Evolutionary conservation across 164 flowering plant species (phyloP).

Genomic region (Taxillus chinensis): DNA sequence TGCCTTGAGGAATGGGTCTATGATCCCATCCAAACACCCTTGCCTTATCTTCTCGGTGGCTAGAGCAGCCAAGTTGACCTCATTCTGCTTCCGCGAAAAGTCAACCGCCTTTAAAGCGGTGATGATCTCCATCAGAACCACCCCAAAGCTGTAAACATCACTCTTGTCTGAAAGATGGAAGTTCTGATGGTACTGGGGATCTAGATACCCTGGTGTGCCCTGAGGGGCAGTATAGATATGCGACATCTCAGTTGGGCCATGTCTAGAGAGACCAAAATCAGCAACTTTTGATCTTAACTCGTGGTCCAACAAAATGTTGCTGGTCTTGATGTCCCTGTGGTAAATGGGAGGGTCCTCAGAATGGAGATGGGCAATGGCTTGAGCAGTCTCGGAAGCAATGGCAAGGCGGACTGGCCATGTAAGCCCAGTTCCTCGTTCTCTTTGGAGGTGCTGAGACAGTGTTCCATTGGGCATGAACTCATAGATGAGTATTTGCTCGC

Average conservation of each 20-base stretch:
- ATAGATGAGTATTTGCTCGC: slow-evolving; percentile 64
- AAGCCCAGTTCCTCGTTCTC: slow-evolving; percentile 45
- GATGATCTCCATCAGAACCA: slow-evolving; percentile 56
- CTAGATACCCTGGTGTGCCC: slow-evolving; percentile 69
- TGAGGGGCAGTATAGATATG: slow-evolving; percentile 65
- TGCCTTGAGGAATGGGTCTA: slow-evolving; percentile 48
- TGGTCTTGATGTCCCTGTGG: slow-evolving; percentile 63
- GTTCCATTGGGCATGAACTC: slow-evolving; percentile 75
- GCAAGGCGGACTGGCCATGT: slow-evolving; percentile 61
- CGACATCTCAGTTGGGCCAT: slow-evolving; percentile 43
- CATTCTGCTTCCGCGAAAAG: slow-evolving; percentile 42
- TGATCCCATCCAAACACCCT: slow-evolving; percentile 50
- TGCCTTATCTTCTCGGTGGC: slow-evolving; percentile 50
- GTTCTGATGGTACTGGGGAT: slow-evolving; percentile 59
- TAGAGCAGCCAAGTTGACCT: slow-evolving; percentile 59
- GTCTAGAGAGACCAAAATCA: slow-evolving; percentile 61
- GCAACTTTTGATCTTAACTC: slow-evolving; percentile 46
- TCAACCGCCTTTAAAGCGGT: slow-evolving; percentile 58
- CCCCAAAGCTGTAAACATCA: slow-evolving; percentile 65
- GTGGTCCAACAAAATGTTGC: slow-evolving; percentile 49
- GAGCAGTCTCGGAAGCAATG: slow-evolving; percentile 52
- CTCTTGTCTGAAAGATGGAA: slow-evolving; percentile 62
- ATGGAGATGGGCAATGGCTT: slow-evolving; percentile 61
- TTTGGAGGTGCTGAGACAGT: slow-evolving; percentile 50
- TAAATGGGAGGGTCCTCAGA: slow-evolving; percentile 56